Conservation (phyloP, 129 eudicot genomes). For the Gnaphalium uliginosum region DNA sequence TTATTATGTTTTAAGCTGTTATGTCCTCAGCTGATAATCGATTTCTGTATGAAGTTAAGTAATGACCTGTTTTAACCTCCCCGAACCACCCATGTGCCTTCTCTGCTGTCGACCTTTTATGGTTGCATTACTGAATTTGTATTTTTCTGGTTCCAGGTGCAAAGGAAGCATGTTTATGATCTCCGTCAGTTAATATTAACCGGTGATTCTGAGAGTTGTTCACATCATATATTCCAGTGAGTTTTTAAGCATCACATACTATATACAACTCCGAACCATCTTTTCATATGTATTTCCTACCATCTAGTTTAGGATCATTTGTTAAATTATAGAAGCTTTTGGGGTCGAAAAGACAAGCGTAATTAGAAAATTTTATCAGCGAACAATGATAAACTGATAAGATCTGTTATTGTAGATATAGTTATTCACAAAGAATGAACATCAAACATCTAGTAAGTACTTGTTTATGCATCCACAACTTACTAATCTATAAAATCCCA, state of each 20-base stretch:
- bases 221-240: conserved; percentile 85
- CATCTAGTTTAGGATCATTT: neutral
- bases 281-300: neutral
- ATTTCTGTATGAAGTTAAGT: conserved; percentile 5
- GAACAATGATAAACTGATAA: neutral
- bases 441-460: conserved; percentile 5
- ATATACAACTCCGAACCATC: neutral
- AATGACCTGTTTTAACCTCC: neutral
- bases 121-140: conserved; percentile 16
- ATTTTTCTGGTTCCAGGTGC: conserved; percentile 61
- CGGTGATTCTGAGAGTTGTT: conserved; percentile 82
- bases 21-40: neutral
- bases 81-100: neutral
- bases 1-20: conserved; percentile 10
- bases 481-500: neutral
- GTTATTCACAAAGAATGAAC: neutral
- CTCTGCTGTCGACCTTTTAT: neutral
- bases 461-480: neutral
- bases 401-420: conserved; percentile 3
- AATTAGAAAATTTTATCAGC: neutral
- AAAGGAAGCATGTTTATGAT: conserved; percentile 93
- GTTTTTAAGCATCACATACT: conserved; percentile 32
- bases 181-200: conserved; percentile 83
- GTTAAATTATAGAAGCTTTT: neutral
- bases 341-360: neutral